Evolutionary conservation across 2,329 filamentous ascomycete genomes (phyloP).

Genomic region (Fonsecaea pedrosoi): DNA sequence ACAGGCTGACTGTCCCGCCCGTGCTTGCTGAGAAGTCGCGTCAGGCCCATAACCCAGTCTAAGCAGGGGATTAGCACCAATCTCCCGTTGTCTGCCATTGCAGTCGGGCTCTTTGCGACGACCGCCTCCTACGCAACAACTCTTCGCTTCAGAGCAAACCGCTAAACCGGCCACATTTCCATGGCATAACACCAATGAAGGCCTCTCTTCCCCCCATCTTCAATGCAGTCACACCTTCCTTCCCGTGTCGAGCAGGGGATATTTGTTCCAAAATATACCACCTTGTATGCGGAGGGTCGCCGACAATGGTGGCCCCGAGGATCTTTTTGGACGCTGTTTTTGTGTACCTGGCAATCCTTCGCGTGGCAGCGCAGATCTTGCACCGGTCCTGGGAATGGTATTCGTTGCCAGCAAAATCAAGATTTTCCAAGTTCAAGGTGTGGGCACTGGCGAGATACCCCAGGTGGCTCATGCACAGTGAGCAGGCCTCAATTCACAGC

Average conservation of each 20-base stretch:
- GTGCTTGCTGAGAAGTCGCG: neutral
- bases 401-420: slow-evolving; percentile 13
- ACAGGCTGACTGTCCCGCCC: slow-evolving; percentile 3
- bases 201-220: neutral
- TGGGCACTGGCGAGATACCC: neutral
- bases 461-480: neutral
- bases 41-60: neutral
- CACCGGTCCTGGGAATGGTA: slow-evolving; percentile 2
- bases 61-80: neutral
- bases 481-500: neutral
- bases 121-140: slow-evolving; percentile 3
- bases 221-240: neutral
- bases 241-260: neutral
- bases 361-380: slow-evolving; percentile 21
- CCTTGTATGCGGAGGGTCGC: neutral
- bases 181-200: neutral
- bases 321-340: neutral
- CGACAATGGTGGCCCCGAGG: neutral
- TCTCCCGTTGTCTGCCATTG: neutral
- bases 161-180: neutral
- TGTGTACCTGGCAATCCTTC: slow-evolving; percentile 22
- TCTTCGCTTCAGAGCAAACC: neutral
- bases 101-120: neutral
- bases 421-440: slow-evolving; percentile 6
- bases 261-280: neutral